Evolutionary conservation across 2,329 filamentous ascomycete genomes (phyloP).

Genomic region (Dichotomopilus funicola): DNA sequence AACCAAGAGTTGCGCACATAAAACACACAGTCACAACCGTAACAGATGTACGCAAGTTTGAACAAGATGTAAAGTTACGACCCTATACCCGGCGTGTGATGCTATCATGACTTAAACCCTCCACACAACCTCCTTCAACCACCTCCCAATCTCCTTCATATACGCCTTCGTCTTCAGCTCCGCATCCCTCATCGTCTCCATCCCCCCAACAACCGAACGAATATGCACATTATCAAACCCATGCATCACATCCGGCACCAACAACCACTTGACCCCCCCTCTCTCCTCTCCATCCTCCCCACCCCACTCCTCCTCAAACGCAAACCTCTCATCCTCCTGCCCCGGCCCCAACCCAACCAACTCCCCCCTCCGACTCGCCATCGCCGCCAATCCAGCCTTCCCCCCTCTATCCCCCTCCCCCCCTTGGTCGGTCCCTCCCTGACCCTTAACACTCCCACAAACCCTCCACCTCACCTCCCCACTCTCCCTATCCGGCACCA

Average conservation of each 20-base stretch:
- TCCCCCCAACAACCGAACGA: slow-evolving; percentile 23
- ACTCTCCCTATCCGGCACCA: slow-evolving; percentile 12
- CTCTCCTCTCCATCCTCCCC: slow-evolving; percentile 1
- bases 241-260: slow-evolving; percentile 38
- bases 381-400: too few species aligned
- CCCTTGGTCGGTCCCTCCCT: neutral
- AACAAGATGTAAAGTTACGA: too few species aligned
- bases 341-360: slow-evolving; percentile 11
- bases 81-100: too few species aligned
- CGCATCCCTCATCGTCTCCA: slow-evolving; percentile 28
- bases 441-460: slow-evolving; percentile 10
- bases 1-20: too few species aligned
- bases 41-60: too few species aligned
- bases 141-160: slow-evolving; percentile 21
- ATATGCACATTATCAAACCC: slow-evolving; percentile 34
- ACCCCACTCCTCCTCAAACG: slow-evolving; percentile 24
- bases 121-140: slow-evolving; percentile 24
- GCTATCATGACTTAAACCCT: neutral
- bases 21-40: too few species aligned
- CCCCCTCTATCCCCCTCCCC: too few species aligned
- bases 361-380: slow-evolving; percentile 1
- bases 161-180: slow-evolving; percentile 26
- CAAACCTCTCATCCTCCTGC: slow-evolving; percentile 24
- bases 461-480: slow-evolving; percentile 7
- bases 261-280: slow-evolving; percentile 34